Percentiles rank a stretch among this genome's conserved stretches.
Conservation (phyloP, 2,329 filamentous ascomycete species). For the Septoria linicola region DNA sequence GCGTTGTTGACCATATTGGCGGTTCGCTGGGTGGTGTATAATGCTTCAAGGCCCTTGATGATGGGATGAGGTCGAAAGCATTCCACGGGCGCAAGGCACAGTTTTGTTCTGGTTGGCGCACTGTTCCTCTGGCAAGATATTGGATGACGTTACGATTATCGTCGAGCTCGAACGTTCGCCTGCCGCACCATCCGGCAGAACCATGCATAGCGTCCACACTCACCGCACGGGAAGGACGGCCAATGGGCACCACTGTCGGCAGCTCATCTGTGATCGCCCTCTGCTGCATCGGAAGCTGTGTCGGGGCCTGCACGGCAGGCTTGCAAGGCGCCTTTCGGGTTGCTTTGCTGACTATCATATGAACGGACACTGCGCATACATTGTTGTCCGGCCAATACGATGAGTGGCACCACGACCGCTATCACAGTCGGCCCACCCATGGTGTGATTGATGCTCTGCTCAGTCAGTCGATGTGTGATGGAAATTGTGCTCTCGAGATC, state of each 20-base stretch:
- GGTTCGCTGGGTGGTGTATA: too few relatives aligned
- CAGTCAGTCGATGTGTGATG: too few relatives aligned
- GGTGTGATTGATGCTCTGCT: too few relatives aligned
- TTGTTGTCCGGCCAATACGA: too few relatives aligned
- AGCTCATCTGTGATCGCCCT: background rate
- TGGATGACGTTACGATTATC: background rate
- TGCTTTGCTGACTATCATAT: too few relatives aligned
- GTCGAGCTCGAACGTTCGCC: background rate
- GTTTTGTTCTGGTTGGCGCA: conserved; percentile 1
- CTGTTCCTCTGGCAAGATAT: background rate
- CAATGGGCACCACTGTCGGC: background rate
- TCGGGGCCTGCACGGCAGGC: background rate
- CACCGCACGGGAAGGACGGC: background rate
- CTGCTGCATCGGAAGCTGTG: conserved; percentile 6
- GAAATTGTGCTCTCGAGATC: too few relatives aligned
- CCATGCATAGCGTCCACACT: background rate
- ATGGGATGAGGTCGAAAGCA: background rate
- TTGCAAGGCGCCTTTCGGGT: background rate
- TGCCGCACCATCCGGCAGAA: conserved; percentile 4
- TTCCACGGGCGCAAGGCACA: background rate
- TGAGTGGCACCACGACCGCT: too few relatives aligned
- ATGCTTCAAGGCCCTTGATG: too few relatives aligned
- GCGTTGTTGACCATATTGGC: conserved; percentile 45
- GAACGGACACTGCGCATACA: too few relatives aligned
- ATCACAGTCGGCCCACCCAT: too few relatives aligned